Base-by-base conservation (phyloP, 108 stramenopile species). In the Fistulifera pelliculosa region DNA sequence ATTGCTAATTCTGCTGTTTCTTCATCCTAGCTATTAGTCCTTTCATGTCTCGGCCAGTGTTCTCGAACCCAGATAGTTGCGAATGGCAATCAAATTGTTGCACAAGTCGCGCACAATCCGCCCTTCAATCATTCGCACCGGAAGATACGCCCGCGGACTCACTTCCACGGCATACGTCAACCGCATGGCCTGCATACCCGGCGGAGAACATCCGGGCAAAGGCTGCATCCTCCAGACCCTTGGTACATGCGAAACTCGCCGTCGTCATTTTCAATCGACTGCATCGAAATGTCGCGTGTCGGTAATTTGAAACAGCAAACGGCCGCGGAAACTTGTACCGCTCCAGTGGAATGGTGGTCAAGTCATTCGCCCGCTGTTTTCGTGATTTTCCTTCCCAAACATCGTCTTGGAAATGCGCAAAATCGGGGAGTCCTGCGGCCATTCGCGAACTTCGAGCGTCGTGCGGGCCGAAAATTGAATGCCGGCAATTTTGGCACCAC, bases 151-250 rank as follows among this genome's bases (percentile, higher is more conserved):
- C 31, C 88, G 65, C 1, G 93, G 93, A 40, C 66, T 68, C 7
- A 94, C 76, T 60, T 94, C 93, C 15, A 94, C 93, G 2, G 93
- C 93, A 71, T 88, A 94, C 14, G 85, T 94, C 51, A 94, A 55
- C 38, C 93, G 52, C 81, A 87, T 94, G n/a, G 83, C 81, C 39
- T 69, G 49, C 24, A 65, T 62, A 5, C 83, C 87, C 1, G 71
- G 67, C 14, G 81, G 79, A 0, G 83, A 73, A 57, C 92, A 94
- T 11, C 85, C 84, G 4, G 86, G 83, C 38, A 94, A 54, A 1
- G 87, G 83, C 57, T 94, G 93, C 86, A 90, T 84, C 38, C 88
- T 54, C 93, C 93, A 94, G 12, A 94, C 82, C 93, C 93, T 69
- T 94, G 93, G 60, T 94, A 94, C 64, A 90, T 58, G 11, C 86